phyloP scores from a whole-genome alignment of 495 filamentous ascomycete species.

The Lasiosphaeria ovina region DNA sequence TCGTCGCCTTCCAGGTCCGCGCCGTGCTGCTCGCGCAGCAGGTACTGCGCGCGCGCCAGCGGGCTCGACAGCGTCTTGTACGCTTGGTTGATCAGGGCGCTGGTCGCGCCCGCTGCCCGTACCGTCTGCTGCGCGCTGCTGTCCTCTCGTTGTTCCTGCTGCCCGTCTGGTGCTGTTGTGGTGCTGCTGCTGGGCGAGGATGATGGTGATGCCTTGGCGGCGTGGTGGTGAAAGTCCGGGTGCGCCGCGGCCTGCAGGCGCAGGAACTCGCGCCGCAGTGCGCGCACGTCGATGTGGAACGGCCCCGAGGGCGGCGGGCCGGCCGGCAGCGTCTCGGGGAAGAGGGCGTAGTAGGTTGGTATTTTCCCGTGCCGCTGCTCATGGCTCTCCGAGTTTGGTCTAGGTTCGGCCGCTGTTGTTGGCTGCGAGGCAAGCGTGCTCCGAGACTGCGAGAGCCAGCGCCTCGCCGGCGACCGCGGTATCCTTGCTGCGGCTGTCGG shows the following conservation, averaged over 20 bases:
- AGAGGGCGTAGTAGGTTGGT: conserved; percentile 74
- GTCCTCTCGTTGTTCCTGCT: not conserved
- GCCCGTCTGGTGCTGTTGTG: conserved; percentile 21
- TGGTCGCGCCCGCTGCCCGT: conserved; percentile 62
- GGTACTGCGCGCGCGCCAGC: conserved; percentile 77
- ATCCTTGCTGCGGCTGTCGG: conserved; percentile 4
- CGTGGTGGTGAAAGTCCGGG: conserved; percentile 68
- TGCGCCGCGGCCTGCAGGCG: conserved; percentile 75
- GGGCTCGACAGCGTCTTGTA: conserved; percentile 79
- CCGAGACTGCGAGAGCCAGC: conserved; percentile 7
- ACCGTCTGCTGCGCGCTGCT: conserved; percentile 10
- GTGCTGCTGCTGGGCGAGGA: not conserved
- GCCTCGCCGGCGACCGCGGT: not conserved
- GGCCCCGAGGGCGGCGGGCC: conserved; percentile 77
- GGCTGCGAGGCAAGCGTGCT: not conserved
- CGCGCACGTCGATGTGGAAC: conserved; percentile 67
- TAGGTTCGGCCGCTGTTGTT: conserved; percentile 1
- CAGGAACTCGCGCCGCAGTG: conserved; percentile 81
- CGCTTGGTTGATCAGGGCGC: conserved; percentile 80
- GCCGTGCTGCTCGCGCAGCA: conserved; percentile 63
- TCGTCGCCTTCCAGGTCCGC: conserved; percentile 80
- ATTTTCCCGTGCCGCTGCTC: conserved; percentile 5
- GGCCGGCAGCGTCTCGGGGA: conserved; percentile 73
- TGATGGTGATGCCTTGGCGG: conserved; percentile 29
- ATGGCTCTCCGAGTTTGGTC: conserved; percentile 3